Evolutionary conservation across 2,329 filamentous ascomycete species (phyloP), one percentile per base, ranked within the genome.

Genomic region (Trichoderma sp.): DNA sequence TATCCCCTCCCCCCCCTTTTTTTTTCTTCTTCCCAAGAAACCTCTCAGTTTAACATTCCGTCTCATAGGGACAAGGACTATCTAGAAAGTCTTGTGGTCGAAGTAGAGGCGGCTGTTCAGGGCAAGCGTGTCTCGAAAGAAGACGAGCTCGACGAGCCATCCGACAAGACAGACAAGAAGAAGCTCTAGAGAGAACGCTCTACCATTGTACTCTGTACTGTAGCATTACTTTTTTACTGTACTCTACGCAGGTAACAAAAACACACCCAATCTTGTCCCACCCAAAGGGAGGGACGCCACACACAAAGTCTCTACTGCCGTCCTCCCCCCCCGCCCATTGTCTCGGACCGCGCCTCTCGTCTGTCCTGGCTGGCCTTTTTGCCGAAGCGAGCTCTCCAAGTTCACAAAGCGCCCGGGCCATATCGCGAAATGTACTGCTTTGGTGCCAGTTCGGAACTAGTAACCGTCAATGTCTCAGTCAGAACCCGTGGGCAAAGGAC

Each of bases 51-150:
- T 67, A 45, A 67, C n/a, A 17, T 29, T 29, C 17, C 12, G 52
- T 54, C 19, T 10, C 5, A n/a, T 17, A 89, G 88, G 71, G 91
- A 97, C 76, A 83, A 86, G 72, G 89, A 86, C 27, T 94, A 87
- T 73, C 86, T 98, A 76, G 92, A 97, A 77, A 89, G 88, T 60
- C 79, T 97, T 70, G 86, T 96, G 15, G 80, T 85, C 0, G 93
- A 97, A 76, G 92, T 97, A 3, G 87, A 92, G 76, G 81, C 87
- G 76, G 90, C 90, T 64, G 90, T 97, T 5, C 80, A 93, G 72
- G 94, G 94, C 3, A 84, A 83, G 73, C 84, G 90, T 59, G 87
- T 97, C 32, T 83, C 84, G 29, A 71, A 67, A 15, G 94, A 97
- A 77, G 92, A 90, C 69, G 90, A 92, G 75, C 83, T 89, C 70